Conservation (phyloP, 768 basidiomycete species). For the Pisolithus marmoratus region DNA sequence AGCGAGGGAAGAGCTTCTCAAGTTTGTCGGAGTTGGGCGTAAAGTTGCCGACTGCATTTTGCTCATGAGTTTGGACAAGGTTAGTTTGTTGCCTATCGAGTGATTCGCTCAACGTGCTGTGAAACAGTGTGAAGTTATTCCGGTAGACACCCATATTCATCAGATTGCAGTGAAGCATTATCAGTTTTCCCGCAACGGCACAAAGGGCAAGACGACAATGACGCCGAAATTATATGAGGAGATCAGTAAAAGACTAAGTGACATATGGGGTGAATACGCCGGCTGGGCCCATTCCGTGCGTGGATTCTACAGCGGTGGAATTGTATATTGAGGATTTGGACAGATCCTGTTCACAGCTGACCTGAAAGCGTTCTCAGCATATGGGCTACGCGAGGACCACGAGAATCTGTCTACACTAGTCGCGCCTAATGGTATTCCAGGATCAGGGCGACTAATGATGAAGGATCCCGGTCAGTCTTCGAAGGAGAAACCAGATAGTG, state of each 20-base stretch:
- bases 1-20: constrained; percentile 72
- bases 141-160: constrained; percentile 93
- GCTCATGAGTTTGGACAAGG: constrained; percentile 91
- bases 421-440: not conserved
- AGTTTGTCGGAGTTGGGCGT: constrained; percentile 85
- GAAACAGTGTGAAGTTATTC: constrained; percentile 74
- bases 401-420: constrained; percentile 19
- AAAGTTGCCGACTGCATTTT: constrained; percentile 96
- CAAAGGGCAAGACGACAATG: constrained; percentile 52
- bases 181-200: constrained; percentile 44
- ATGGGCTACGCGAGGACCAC: constrained; percentile 32
- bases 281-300: constrained; percentile 88
- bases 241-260: constrained; percentile 53
- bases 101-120: constrained; percentile 3
- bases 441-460: constrained; percentile 2
- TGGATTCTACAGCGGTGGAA: constrained; percentile 5
- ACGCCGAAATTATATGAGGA: constrained; percentile 73
- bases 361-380: constrained; percentile 58
- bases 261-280: constrained; percentile 77
- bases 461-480: not conserved
- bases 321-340: not conserved
- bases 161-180: constrained; percentile 84
- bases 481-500: not conserved
- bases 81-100: constrained; percentile 24
- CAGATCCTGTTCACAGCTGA: constrained; percentile 76